Conservation (phyloP, 352 stramenopile species). For the Albugo laibachii region DNA sequence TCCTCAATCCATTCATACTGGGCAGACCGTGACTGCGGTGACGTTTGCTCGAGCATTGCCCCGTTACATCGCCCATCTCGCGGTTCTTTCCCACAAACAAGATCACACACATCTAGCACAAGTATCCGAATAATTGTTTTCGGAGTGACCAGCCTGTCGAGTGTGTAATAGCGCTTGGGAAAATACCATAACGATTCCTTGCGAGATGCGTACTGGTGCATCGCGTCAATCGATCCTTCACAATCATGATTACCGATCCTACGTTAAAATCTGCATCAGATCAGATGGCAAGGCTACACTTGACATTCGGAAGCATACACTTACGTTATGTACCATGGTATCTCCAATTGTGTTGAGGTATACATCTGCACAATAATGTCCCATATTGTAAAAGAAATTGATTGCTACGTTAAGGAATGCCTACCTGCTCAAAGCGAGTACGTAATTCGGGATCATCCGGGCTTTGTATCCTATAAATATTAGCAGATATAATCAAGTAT, state of each 20-base stretch:
- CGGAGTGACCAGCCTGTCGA: conserved; percentile 51
- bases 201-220: conserved; percentile 54
- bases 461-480: conserved; percentile 23
- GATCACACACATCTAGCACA: conserved; percentile 59
- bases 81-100: conserved; percentile 64
- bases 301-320: conserved; percentile 3
- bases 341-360: conserved; percentile 24
- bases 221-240: conserved; percentile 59
- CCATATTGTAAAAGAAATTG: neutral
- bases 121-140: conserved; percentile 68
- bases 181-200: conserved; percentile 65
- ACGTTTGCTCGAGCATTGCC: conserved; percentile 62
- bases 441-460: conserved; percentile 29
- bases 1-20: conserved; percentile 71
- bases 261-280: neutral
- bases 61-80: conserved; percentile 56
- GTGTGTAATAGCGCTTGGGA: conserved; percentile 52
- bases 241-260: conserved; percentile 79
- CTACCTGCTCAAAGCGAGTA: conserved; percentile 59
- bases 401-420: neutral
- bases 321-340: conserved; percentile 77
- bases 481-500: neutral
- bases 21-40: conserved; percentile 20
- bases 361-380: conserved; percentile 38
- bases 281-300: neutral